A percentile compares a stretch with the other conserved stretches of the same genome.
Evolutionary conservation across 139 green algal genomes (phyloP).

Genomic region (Gonium pectorale): DNA sequence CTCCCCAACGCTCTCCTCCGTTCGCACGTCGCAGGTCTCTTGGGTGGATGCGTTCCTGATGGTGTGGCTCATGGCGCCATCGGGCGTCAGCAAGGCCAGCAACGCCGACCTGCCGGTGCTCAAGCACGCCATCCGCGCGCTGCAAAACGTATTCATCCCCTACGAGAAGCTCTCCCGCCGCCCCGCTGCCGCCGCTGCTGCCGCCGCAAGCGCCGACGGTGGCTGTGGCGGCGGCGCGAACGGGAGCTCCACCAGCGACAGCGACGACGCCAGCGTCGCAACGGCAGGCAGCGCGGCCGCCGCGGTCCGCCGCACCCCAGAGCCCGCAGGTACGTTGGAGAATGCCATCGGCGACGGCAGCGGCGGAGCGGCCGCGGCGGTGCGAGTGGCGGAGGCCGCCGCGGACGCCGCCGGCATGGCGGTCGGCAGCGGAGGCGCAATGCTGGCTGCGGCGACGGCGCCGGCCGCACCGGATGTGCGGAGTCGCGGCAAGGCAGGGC

Average conservation of each 20-base stretch:
- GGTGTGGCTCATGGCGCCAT: conserved; percentile 37
- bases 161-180: conserved; percentile 8
- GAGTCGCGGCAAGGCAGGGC: too few relatives aligned
- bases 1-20: too few relatives aligned
- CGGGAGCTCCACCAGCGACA: not conserved
- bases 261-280: not conserved
- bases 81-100: conserved; percentile 14
- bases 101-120: conserved; percentile 18
- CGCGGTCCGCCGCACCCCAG: too few relatives aligned
- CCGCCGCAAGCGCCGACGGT: not conserved
- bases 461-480: not conserved
- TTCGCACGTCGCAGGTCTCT: conserved; percentile 26
- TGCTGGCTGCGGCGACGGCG: not conserved
- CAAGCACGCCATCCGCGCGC: not conserved
- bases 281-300: too few relatives aligned
- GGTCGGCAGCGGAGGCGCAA: not conserved
- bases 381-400: too few relatives aligned
- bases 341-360: too few relatives aligned
- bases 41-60: conserved; percentile 21
- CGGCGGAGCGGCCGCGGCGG: too few relatives aligned
- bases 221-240: not conserved
- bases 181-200: not conserved
- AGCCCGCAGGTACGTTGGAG: too few relatives aligned
- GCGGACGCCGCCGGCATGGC: not conserved
- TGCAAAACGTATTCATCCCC: conserved; percentile 15